Evolutionary conservation across 805 yeast species (phyloP), one percentile per base, ranked within the genome.

Genomic region (Sungouiozyma intestinalis): DNA sequence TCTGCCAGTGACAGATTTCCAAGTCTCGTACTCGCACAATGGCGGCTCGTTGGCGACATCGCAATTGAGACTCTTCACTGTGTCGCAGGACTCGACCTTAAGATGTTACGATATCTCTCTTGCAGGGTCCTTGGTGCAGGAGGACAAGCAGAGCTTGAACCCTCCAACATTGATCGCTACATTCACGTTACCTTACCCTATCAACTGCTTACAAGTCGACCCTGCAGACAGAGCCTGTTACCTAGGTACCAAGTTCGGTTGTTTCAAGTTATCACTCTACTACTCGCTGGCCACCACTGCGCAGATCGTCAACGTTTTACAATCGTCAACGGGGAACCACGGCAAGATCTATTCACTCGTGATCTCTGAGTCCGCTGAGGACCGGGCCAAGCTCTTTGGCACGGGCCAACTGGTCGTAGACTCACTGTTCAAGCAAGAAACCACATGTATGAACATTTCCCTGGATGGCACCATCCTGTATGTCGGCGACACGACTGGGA

Each of bases 151-250:
- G 55, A 53, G 3, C 20, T 21, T 20, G 15, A 24, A 34, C 18
- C 20, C 29, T 3, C 36, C 44, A 3, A 57, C 62, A 27, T 63
- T 82, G 31, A 58, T 83, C 16, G 71, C 86, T 7, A 85, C 95
- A 0, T 79, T 85, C 54, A 79, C 87, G n/a, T 61, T 81, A 19
- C 74, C 80, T 3, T 55, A 62, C 16, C 72, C 81, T 0, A 71
- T 85, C 9, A 70, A 71, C 19, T 64, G 81, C 16, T 42, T 90
- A 4, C 70, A 76, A 0, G 64, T 74, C 4, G 97, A 90, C 59
- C 86, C 94, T 1, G 85, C 88, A 0, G 85, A 79, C 52, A 69
- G 97, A 51, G 71, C 77, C 2, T 44, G 84, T 1, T 90, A 82
- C 55, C 74, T 73, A 6, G 97, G 95, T 1, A 62, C 81, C 14